These are phyloP conservation scores for Hymenoscyphus fructigenus DNA, from an alignment of 2,329 filamentous ascomycete species.

Conservation along the genomic window DNA sequence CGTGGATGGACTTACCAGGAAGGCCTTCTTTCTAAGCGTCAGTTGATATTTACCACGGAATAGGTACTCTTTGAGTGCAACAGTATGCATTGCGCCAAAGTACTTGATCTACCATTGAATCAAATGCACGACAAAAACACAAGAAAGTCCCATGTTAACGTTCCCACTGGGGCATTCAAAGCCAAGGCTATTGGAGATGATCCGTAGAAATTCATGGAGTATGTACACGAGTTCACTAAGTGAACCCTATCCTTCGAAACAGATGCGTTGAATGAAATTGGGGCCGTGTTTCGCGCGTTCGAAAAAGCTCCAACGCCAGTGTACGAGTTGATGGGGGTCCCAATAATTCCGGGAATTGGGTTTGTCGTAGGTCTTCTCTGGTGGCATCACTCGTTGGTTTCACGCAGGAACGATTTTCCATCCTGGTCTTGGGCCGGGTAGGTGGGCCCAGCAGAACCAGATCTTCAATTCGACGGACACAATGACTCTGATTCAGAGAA, in stretches of 20 bases:
- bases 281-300: neutral
- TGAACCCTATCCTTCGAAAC: neutral
- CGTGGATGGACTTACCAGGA: conserved; percentile 41
- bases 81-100: neutral
- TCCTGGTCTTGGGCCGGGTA: neutral
- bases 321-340: neutral
- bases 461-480: neutral
- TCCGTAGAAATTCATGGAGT: neutral
- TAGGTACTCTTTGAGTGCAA: conserved; percentile 31
- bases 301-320: neutral
- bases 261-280: neutral
- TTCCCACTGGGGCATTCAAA: neutral
- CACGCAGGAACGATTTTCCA: neutral
- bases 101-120: neutral
- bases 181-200: neutral
- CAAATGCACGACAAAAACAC: neutral
- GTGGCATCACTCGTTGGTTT: neutral
- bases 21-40: conserved; percentile 30
- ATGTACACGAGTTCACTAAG: neutral
- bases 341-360: neutral
- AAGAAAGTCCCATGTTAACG: neutral
- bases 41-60: conserved; percentile 35
- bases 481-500: no score
- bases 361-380: neutral
- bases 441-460: neutral